Evolutionary conservation across 2,329 filamentous ascomycete genomes (phyloP).

Genomic region (Sclerotinia nivalis): DNA sequence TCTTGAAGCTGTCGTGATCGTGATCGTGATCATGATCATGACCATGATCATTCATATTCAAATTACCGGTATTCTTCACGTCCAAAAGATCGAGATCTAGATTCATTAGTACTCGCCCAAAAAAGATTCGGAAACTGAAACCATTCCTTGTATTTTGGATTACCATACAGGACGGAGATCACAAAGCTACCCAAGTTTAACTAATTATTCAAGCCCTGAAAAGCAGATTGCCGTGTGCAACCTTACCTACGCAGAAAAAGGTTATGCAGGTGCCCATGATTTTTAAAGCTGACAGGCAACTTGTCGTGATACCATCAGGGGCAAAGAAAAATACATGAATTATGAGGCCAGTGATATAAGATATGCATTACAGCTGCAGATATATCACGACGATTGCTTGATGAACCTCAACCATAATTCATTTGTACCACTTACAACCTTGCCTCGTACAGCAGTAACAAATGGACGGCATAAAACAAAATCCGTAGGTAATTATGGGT

Average conservation of each 20-base stretch:
- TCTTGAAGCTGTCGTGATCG: slow-evolving; percentile 13
- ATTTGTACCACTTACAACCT: background rate
- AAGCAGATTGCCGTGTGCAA: slow-evolving; percentile 1
- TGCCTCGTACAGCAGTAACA: background rate
- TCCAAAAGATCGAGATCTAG: background rate
- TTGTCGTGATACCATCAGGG: background rate
- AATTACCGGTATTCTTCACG: background rate
- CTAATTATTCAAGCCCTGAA: background rate
- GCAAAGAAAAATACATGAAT: background rate
- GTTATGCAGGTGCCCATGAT: slow-evolving; percentile 5
- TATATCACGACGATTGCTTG: background rate
- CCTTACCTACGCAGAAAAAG: background rate
- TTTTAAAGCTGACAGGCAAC: background rate
- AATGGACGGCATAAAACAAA: background rate
- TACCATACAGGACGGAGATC: background rate
- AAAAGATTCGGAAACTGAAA: background rate
- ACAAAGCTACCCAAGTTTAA: background rate
- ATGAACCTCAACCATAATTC: background rate
- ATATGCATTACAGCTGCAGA: background rate
- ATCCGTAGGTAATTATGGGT: background rate
- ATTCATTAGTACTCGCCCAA: background rate
- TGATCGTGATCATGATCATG: no score
- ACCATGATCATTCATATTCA: background rate
- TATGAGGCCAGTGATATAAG: background rate
- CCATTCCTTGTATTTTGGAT: background rate